phyloP scores from a whole-genome alignment of 2,329 filamentous ascomycete genomes.

The Cladosporium sp. region DNA sequence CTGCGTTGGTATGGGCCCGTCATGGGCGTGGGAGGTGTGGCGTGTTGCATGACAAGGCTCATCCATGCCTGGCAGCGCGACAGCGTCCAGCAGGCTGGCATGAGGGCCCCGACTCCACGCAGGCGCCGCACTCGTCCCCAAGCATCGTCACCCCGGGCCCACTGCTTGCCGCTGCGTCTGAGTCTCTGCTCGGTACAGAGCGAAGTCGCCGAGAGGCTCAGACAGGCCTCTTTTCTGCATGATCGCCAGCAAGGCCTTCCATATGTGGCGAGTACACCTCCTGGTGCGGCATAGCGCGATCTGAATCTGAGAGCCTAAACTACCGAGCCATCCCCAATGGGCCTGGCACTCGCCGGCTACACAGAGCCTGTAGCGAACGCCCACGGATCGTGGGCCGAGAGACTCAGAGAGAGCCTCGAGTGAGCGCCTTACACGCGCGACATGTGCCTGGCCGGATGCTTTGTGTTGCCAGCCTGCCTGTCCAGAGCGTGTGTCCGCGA shows the following conservation, averaged over 20 bases:
- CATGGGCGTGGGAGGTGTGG: conserved; percentile 10
- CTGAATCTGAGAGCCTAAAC: conserved; percentile 7
- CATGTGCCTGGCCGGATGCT: background rate
- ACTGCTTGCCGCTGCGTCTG: conserved; percentile 7
- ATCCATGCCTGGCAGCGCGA: conserved; percentile 2
- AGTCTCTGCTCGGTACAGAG: conserved; percentile 12
- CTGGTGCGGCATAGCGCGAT: conserved; percentile 12
- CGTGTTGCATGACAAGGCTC: background rate
- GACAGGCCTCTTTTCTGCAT: conserved; percentile 2
- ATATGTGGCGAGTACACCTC: background rate
- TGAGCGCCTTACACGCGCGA: conserved; percentile 1
- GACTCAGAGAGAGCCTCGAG: background rate
- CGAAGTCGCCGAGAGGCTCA: background rate
- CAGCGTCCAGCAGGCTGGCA: conserved; percentile 13
- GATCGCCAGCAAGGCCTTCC: conserved; percentile 7
- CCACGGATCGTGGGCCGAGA: conserved; percentile 6
- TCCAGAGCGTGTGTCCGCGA: too few relatives aligned
- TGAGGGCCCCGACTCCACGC: background rate
- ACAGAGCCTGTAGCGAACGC: background rate
- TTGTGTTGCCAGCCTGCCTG: background rate
- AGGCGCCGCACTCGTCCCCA: background rate
- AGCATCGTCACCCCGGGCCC: conserved; percentile 15
- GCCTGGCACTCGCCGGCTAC: background rate
- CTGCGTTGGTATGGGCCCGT: conserved; percentile 2
- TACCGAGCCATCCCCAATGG: background rate